Evolutionary conservation across 2,329 filamentous ascomycete genomes (phyloP), one percentile per base, ranked within the genome.

Genomic region (Diatrype stigma): DNA sequence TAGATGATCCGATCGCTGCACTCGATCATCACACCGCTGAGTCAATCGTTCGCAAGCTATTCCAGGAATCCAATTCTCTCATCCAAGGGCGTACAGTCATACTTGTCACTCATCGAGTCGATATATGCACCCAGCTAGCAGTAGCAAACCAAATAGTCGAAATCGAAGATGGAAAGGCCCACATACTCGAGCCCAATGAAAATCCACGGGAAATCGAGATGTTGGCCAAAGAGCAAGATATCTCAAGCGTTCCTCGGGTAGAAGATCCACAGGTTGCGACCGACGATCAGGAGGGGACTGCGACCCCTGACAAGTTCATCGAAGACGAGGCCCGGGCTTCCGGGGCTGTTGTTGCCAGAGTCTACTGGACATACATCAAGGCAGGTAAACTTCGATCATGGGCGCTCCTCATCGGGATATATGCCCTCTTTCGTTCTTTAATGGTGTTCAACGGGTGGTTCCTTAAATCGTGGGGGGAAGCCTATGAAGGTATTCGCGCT

Each of bases 321-420:
- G 85, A 91, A 61, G 88, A 92, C 30, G 89, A 94, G 64, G 75
- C 85, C 57, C 79, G 89, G 46, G 85, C 81, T 1, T 80, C 89
- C 53, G 90, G 91, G 17, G 84, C 87, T 1, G 88, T 96, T 1
- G 82, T 91, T 60, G 72, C 82, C 11, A 78, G 78, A 6, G 85
- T 96, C 0, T 96, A 96, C 63, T 90, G 88, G 84, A 83, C 85
- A 56, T 96, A 96, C 58, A 84, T 96, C 70, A 87, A 84, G 67
- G 89, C 90, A 5, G 91, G 91, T 2, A 86, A 83, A 12, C 74
- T 92, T 42, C 75, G 75, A 50, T 90, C 85, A 75, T 96, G 91
- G 91, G 66, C 71, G 3, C 60, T 82, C 1, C 75, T 92, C 2
- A 73, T 93, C 3, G 32, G 81, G 1, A 72, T 85, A 12, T 82